Conservation (phyloP, 129 eudicot species). For the Lactuca saligna region DNA sequence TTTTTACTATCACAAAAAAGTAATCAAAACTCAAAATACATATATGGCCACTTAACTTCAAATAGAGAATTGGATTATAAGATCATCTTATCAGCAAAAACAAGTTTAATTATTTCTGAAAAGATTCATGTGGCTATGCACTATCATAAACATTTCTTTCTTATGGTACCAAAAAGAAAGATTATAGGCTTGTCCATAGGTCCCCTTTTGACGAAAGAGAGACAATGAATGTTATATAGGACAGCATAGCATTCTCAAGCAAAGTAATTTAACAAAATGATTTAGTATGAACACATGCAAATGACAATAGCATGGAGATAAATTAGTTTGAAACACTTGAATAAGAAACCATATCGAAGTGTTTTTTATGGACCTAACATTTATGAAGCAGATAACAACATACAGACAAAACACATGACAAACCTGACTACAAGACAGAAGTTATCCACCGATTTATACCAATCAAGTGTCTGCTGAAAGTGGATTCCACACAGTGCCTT, state of each 20-base stretch:
- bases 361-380: slow-evolving; percentile 2
- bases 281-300: neutral
- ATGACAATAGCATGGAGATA: slow-evolving; percentile 3
- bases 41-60: too few species aligned
- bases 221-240: neutral
- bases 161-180: too few species aligned
- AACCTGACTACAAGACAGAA: slow-evolving; percentile 8
- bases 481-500: slow-evolving; percentile 27
- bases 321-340: neutral
- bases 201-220: neutral
- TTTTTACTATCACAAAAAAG: too few species aligned
- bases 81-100: too few species aligned
- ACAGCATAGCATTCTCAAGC: neutral
- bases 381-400: slow-evolving; percentile 10
- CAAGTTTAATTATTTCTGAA: too few species aligned
- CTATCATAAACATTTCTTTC: too few species aligned
- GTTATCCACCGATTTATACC: slow-evolving; percentile 14
- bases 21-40: too few species aligned
- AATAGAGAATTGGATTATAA: too few species aligned
- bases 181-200: neutral
- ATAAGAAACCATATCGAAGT: neutral
- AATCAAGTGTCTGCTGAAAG: neutral
- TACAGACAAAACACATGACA: slow-evolving; percentile 29
- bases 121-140: too few species aligned
- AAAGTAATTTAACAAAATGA: neutral